Evolutionary conservation across 1,284 basidiomycete species (phyloP), one percentile per base, ranked within the genome.

Genomic region (Ustilago curta): DNA sequence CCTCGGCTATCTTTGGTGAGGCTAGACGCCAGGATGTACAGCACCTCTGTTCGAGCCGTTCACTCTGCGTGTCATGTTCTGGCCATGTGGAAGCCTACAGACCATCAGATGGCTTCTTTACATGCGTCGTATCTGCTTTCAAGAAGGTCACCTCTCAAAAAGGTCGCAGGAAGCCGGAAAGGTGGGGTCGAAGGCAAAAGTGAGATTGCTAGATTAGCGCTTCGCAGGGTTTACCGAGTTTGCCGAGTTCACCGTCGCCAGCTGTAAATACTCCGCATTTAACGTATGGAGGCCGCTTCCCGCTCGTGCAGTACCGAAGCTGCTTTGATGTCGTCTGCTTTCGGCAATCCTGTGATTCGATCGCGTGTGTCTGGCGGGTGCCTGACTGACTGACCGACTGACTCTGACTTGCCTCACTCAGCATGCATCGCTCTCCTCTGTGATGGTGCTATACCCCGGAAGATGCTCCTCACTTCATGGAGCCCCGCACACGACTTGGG

Each of bases 331-430:
- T 8, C 8, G 31, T 32, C 31, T 27, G 35, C 35, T 16, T 40
- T 40, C 39, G 39, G 39, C 39, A 40, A 40, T 40, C 39, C 39
- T 40, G 39, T 40, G 39, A n/a, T 40, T 40, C 39, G 39, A 40
- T 40, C 39, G 39, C 39, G 14, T 40, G 39, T 40, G 39, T 40
- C n/a, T 40, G 39, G 39, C 39, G 12, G 39, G 39, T 40, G 39
- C 39, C 7, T 40, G 39, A 32, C 12, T 32, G 31, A 8, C 31
- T 32, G 31, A 12, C 31, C 11, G 31, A 9, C 31, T 8, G 8
- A 12, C 12, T 32, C 31, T 12, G 31, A 32, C 31, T 32, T 32
- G 31, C 31, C 31, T 32, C 31, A 27, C 11, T 32, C 6, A 9
- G 31, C 39, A 40, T 40, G 39, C 39, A 40, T n/a, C 39, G n/a